Base-by-base conservation (phyloP, 139 green algal genomes). In the Tetratostichococcus sp. region DNA sequence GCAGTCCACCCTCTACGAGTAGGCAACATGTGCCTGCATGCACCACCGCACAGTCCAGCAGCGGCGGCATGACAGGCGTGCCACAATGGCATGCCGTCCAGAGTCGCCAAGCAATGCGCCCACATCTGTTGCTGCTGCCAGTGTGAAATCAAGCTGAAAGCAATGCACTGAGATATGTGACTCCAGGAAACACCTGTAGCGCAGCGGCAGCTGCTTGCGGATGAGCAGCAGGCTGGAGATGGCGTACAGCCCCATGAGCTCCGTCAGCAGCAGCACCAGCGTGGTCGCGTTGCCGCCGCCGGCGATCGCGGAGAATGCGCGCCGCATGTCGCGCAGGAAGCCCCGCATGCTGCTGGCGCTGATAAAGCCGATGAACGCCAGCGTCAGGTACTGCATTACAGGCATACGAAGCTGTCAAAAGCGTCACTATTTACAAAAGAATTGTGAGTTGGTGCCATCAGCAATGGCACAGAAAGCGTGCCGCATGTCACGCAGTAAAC, bases 281-380 rank as follows among this genome's bases (percentile, higher is more conserved):
- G 73, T 75, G 67, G 79, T 80, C 17, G 81, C 77, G 70, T 80
- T 85, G 68, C 79, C 76, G 28, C 82, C 66, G 26, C 84, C 83
- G 25, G 43, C 77, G 8, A 90, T 74, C 6, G 82, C 84, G n/a
- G 59, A 83, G 75, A 94, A 92, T 1, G 93, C 70, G 79, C 90
- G 83, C 67, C 77, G 79, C 70, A 92, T 80, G 71, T 92, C 89
- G 33, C 87, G 87, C 43, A 97, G 83, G 72, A 97, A 97, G 30
- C 84, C 92, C 4, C 91, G 75, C n/a, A 97, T 83, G 0, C 89
- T 96, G 35, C 87, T 89, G 31, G 86, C 86, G 67, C 84, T 91
- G 83, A 97, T 94, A 72, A 84, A 86, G n/a, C 87, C 92, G 43
- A 97, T 92, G 77, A 97, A 97, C 2, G 87, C 65, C 22, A 97